phyloP scores from a whole-genome alignment of 306 rosid genomes.

The Amphicarpaea edgeworthii region DNA sequence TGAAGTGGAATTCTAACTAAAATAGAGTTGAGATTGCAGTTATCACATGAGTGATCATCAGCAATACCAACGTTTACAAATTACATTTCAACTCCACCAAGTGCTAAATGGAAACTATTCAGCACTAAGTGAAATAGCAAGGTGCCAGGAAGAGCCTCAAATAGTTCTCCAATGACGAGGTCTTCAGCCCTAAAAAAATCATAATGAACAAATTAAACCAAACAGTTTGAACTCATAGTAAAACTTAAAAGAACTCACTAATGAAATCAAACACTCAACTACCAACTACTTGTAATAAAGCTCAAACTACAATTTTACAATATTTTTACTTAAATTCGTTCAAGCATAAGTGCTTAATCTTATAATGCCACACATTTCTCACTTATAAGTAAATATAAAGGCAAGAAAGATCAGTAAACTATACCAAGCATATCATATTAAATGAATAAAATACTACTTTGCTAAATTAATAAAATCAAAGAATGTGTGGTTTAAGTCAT shows the following conservation, averaged over 20 bases:
- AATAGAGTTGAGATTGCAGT: neutral
- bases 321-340: no score
- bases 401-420: neutral
- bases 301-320: no score
- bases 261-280: slow-evolving; percentile 1
- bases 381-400: neutral
- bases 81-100: slow-evolving; percentile 34
- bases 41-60: neutral
- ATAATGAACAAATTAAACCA: slow-evolving; percentile 10
- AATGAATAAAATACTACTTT: neutral
- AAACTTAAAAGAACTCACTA: neutral
- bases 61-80: slow-evolving; percentile 10
- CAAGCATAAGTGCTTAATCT: no score
- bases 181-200: slow-evolving; percentile 36
- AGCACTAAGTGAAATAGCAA: slow-evolving; percentile 21
- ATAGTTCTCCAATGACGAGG: slow-evolving; percentile 2
- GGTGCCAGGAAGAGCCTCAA: slow-evolving; percentile 30
- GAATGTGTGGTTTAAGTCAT: slow-evolving; percentile 35
- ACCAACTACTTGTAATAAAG: neutral
- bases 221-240: slow-evolving; percentile 26
- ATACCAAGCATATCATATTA: neutral
- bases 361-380: no score
- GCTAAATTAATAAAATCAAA: slow-evolving; percentile 21
- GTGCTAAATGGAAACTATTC: neutral
- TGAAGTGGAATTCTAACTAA: neutral